These are phyloP conservation scores for Penicillium capsulatum DNA, from an alignment of 2,329 filamentous ascomycete species.

Conservation along the genomic window DNA sequence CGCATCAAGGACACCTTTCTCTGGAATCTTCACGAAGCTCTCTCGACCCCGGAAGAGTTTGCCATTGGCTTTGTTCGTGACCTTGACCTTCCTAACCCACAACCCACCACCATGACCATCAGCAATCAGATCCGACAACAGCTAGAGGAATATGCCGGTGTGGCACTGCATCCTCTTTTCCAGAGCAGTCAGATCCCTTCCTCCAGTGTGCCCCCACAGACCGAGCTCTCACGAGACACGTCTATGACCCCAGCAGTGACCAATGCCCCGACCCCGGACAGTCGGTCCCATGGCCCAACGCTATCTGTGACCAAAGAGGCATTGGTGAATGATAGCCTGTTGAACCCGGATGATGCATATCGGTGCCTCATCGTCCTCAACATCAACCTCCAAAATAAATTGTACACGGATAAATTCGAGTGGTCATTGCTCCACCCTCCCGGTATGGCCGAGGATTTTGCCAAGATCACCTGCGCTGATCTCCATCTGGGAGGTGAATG, in stretches of 20 bases:
- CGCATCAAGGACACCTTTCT: constrained; percentile 91
- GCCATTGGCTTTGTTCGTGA: constrained; percentile 88
- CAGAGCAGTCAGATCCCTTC: constrained; percentile 47
- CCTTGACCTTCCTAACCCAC: constrained; percentile 77
- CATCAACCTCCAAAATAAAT: constrained; percentile 82
- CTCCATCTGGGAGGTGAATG: constrained; percentile 86
- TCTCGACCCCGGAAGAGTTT: constrained; percentile 93
- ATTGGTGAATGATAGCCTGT: constrained; percentile 62
- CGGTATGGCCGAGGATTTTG: constrained; percentile 87
- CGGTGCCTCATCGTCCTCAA: constrained; percentile 87
- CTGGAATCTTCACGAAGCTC: constrained; percentile 94
- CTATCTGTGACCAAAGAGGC: constrained; percentile 34
- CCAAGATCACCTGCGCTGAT: constrained; percentile 87
- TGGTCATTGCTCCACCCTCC: constrained; percentile 93
- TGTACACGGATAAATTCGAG: constrained; percentile 97
- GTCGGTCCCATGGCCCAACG: constrained; percentile 19
- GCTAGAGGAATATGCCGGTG: constrained; percentile 90
- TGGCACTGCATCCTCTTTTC: constrained; percentile 89
- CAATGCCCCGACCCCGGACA: constrained; percentile 57
- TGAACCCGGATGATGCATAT: constrained; percentile 91
- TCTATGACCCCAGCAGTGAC: constrained; percentile 52
- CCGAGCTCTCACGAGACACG: constrained; percentile 48
- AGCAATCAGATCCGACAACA: constrained; percentile 93
- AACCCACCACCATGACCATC: constrained; percentile 69
- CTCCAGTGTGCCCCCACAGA: constrained; percentile 21